Base-by-base conservation (phyloP, 164 flowering plant genomes). In the Pachysandra terminalis region DNA sequence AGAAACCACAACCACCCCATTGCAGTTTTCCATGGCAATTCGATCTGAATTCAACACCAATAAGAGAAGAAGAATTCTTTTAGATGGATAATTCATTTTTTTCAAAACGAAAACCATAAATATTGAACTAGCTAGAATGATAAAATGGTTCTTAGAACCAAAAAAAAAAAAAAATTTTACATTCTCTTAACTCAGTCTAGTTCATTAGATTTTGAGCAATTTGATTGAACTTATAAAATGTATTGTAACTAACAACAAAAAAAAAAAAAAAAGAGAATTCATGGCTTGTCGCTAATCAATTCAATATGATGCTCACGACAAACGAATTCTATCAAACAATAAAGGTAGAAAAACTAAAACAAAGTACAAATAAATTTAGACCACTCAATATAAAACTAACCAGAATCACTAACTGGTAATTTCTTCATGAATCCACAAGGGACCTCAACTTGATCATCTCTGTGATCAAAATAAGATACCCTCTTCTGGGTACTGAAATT, bases 401-500 rank as follows among this genome's bases (percentile, higher is more conserved):
- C 96, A 56, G 83, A 68, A 67, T 81, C 49, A 68, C 79, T 76
- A 26, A 90, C 70, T 0, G 91, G 93, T 65, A 90, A 88, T 24
- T 77, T 73, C 71, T 81, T 87, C 62, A 89, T 78, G 76, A 95
- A 90, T 59, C 97, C 98, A 73, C 98, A 92, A 19, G 97, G 97
- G 57, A 95, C 70, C 63, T 78, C 78, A 19, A 58, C 37, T 1
- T 45, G 64, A 69, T 74, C 76, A 54, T 83, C 76, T 1, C 26
- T 45, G 68, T 74, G 84, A 81, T 83, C 68, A 66, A 84, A 92
- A 75, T 80, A 87, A 37, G 89, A 83, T 58, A 82, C 40, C 48
- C 97, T 83, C 69, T 77, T 74, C 55, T 74, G 76, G 56, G 77
- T 68, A 67, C 84, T 83, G 22, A 91, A 82, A 77, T 86, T 89